Evolutionary conservation across 225 moss, liverwort and hornwort species (phyloP).

Genomic region (Rhytidiadelphus loreus): DNA sequence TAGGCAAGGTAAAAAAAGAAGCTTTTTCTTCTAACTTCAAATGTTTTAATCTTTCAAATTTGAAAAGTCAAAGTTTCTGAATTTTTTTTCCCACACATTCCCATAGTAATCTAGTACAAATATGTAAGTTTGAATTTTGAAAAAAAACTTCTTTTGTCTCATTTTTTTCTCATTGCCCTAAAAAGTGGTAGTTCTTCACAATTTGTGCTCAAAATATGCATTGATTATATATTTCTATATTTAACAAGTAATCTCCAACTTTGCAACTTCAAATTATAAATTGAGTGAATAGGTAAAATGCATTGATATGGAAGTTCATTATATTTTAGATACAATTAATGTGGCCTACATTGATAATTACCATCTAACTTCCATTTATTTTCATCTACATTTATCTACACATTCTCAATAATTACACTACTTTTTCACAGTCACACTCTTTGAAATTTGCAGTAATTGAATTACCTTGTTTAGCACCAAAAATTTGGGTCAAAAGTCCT

Average conservation of each 20-base stretch:
- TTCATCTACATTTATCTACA: neutral
- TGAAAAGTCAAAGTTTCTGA: too few relatives aligned
- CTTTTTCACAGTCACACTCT: accelerated
- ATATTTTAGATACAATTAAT: neutral
- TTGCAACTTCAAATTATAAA: neutral
- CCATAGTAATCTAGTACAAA: accelerated
- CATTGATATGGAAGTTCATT: accelerated
- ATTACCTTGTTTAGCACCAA: accelerated
- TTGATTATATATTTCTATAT: neutral
- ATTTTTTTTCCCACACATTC: too few relatives aligned
- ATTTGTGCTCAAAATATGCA: too few relatives aligned
- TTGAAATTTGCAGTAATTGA: neutral
- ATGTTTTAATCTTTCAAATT: too few relatives aligned
- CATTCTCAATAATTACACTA: too few relatives aligned
- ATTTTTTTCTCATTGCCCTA: neutral
- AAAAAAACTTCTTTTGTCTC: too few relatives aligned
- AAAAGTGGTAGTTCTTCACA: neutral
- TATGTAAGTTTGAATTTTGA: accelerated
- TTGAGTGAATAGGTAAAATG: neutral
- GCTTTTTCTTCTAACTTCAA: too few relatives aligned
- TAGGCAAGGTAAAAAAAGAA: too few relatives aligned
- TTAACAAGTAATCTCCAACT: neutral
- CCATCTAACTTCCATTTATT: neutral
- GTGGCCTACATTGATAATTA: neutral
- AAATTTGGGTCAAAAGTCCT: neutral